Base-by-base conservation (phyloP, 2,329 filamentous ascomycete genomes). In the Tolypocladium album region DNA sequence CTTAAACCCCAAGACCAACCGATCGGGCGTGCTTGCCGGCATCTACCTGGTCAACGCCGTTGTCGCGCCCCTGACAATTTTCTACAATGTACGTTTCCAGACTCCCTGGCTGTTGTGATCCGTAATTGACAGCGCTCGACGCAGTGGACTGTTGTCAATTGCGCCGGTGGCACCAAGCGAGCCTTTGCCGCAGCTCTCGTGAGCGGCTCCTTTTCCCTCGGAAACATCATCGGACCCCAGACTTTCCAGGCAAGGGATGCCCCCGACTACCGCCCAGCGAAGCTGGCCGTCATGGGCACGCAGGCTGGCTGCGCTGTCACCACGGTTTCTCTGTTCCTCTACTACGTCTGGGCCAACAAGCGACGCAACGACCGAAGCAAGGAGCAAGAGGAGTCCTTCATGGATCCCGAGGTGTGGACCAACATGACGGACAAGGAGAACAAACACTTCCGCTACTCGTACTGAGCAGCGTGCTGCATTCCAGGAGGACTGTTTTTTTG, bases 341-440 rank as follows among this genome's bases (percentile, higher is more conserved):
- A 83, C 69, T 84, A 83, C 64, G 67, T 71, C 12, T 79, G 74
- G 75, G 76, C 78, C 64, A 79, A 80, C 68, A 76, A 75, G 69
- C 72, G 64, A 62, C 71, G 74, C 39, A 61, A 64, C 47, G 67
- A 67, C 57, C 60, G 59, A 50, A 68, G 66, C 24, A 65, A 68
- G 34, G 67, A 74, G 59, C 70, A 66, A 22, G 76, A 81, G 64
- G 77, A 77, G 20, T 66, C 67, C 1, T 77, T 72, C 63, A 67
- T 77, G 71, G 68, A 69, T 11, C 74, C 72, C 2, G 74, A 79
- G 60, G 72, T 73, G 5, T 84, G 74, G 78, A 72, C 71, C 43
- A 75, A 77, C 31, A 69, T 82, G 72, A 86, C 82, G 8, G 83
- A 86, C 61, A 76, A 70, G 66, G 78, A 86, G 71, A 85, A 86